These are phyloP conservation scores for Candida tunisiensis DNA, from an alignment of 1,139 yeast genomes.

Conservation along the genomic window DNA sequence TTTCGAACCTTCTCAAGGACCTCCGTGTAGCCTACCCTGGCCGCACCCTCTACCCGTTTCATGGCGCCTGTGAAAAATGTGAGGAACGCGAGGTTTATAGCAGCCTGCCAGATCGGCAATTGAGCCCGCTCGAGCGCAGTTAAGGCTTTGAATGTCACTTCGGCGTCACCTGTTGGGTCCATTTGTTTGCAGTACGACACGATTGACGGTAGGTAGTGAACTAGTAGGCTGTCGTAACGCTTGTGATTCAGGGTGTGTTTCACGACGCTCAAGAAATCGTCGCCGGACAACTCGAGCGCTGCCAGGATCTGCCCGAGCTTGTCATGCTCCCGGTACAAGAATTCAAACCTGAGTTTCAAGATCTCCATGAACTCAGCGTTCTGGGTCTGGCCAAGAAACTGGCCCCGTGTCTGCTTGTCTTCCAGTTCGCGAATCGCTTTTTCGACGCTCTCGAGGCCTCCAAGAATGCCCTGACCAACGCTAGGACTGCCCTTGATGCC, in stretches of 20 bases:
- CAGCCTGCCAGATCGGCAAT: slow-evolving; percentile 29
- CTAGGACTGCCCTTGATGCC: not conserved
- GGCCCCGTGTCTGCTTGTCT: slow-evolving; percentile 52
- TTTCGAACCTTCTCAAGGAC: slow-evolving; percentile 29
- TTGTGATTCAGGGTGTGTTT: too few relatives aligned
- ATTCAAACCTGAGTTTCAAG: slow-evolving; percentile 41
- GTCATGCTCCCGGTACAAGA: slow-evolving; percentile 54
- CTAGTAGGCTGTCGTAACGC: slow-evolving; percentile 23
- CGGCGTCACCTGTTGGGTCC: slow-evolving; percentile 7
- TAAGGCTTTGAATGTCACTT: slow-evolving; percentile 16
- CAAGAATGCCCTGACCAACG: slow-evolving; percentile 15
- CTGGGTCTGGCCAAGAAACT: slow-evolving; percentile 31
- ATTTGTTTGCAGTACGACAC: slow-evolving; percentile 4
- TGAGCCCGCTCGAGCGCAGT: too few relatives aligned
- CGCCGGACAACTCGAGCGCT: slow-evolving; percentile 3
- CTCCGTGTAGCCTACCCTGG: slow-evolving; percentile 24
- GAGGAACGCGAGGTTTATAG: slow-evolving; percentile 42
- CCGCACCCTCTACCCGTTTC: too few relatives aligned
- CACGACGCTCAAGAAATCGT: slow-evolving; percentile 25
- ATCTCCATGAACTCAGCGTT: slow-evolving; percentile 36
- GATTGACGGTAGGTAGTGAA: slow-evolving; percentile 1
- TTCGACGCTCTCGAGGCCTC: slow-evolving; percentile 43
- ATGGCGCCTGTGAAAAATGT: slow-evolving; percentile 26
- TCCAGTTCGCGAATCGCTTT: slow-evolving; percentile 34
- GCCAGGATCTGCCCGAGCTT: slow-evolving; percentile 43